phyloP scores from a whole-genome alignment of 1,139 yeast species.

The Geotrichum candidum region DNA sequence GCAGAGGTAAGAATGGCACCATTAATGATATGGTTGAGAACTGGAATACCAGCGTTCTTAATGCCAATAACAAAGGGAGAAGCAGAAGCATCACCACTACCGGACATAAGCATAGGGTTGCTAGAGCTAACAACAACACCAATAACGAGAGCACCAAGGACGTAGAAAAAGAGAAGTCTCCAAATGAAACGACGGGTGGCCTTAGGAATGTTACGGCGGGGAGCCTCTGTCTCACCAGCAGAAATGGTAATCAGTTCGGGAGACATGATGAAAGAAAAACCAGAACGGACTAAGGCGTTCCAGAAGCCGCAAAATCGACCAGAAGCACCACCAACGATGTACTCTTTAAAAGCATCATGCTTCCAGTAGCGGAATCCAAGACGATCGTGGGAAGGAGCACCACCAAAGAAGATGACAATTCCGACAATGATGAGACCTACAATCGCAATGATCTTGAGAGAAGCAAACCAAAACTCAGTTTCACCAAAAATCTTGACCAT shows the following conservation, averaged over 20 bases:
- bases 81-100: constrained; percentile 47
- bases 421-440: constrained; percentile 66
- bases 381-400: constrained; percentile 58
- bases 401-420: constrained; percentile 68
- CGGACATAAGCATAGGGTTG: constrained; percentile 39
- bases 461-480: constrained; percentile 63
- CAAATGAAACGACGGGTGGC: constrained; percentile 59
- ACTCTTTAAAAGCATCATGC: constrained; percentile 63
- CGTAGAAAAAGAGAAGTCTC: constrained; percentile 54
- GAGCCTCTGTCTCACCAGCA: constrained; percentile 69
- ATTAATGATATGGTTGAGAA: constrained; percentile 58
- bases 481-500: constrained; percentile 68
- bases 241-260: constrained; percentile 72
- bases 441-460: constrained; percentile 62
- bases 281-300: constrained; percentile 56
- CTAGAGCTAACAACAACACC: constrained; percentile 55
- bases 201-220: constrained; percentile 54
- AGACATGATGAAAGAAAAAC: constrained; percentile 48
- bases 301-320: constrained; percentile 59
- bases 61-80: constrained; percentile 66
- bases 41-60: constrained; percentile 47
- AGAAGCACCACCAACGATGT: constrained; percentile 42
- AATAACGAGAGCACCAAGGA: constrained; percentile 48
- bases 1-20: constrained; percentile 62
- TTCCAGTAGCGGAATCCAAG: constrained; percentile 64